Percentiles rank a stretch among this genome's conserved stretches.
phyloP scores from a whole-genome alignment of 345 rosid genomes.

The Clarkia xantiana region DNA sequence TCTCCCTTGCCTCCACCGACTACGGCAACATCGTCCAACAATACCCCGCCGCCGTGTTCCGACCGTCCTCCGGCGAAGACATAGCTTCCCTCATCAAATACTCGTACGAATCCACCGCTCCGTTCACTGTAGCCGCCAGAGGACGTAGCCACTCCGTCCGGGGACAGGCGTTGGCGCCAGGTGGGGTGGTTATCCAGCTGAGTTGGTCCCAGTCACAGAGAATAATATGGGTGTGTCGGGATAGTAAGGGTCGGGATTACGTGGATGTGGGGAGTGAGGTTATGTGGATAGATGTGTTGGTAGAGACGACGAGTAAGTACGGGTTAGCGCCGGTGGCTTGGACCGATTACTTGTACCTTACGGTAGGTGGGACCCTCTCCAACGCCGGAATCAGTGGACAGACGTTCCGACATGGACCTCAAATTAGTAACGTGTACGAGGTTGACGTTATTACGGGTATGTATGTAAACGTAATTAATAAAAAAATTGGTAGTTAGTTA shows the following conservation, averaged over 20 bases:
- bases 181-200: slow-evolving; percentile 38
- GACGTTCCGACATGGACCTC: slow-evolving; percentile 32
- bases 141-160: slow-evolving; percentile 29
- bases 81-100: slow-evolving; percentile 17
- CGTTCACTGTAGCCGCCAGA: slow-evolving; percentile 23
- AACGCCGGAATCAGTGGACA: slow-evolving; percentile 46
- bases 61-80: slow-evolving; percentile 20
- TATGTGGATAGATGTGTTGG: slow-evolving; percentile 35
- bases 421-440: slow-evolving; percentile 38
- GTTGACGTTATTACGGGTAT: slow-evolving; percentile 43
- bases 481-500: neutral
- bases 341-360: slow-evolving; percentile 38
- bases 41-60: slow-evolving; percentile 23
- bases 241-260: slow-evolving; percentile 3
- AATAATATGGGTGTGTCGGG: too few relatives aligned
- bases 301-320: slow-evolving; percentile 11
- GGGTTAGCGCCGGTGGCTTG: slow-evolving; percentile 38
- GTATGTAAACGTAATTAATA: neutral
- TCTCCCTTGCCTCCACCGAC: slow-evolving; percentile 21
- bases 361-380: slow-evolving; percentile 42
- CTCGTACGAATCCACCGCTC: slow-evolving; percentile 9
- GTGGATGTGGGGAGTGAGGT: slow-evolving; percentile 36
- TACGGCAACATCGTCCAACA: slow-evolving; percentile 22
- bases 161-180: slow-evolving; percentile 30
- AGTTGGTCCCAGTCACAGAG: slow-evolving; percentile 13